phyloP scores from a whole-genome alignment of 768 basidiomycete species.

The Xerocomellus intermedius region DNA sequence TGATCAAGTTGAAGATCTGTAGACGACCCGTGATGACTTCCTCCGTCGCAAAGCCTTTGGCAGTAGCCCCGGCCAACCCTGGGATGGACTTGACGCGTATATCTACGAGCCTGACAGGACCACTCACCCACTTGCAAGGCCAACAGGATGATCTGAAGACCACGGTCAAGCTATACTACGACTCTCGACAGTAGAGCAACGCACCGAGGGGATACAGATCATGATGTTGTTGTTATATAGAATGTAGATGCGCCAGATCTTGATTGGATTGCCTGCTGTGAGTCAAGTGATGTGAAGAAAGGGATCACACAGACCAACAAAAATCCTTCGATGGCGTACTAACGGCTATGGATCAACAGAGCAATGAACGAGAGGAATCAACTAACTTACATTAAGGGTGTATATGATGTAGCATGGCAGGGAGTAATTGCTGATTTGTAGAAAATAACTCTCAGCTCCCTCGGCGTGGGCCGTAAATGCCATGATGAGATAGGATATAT shows the following conservation, averaged over 20 bases:
- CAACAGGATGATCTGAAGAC: slow-evolving; percentile 13
- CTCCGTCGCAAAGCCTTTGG: slow-evolving; percentile 7
- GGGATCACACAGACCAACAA: slow-evolving; percentile 15
- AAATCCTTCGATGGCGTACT: slow-evolving; percentile 18
- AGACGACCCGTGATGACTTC: not conserved
- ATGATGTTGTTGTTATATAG: slow-evolving; percentile 12
- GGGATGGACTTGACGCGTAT: not conserved
- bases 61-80: slow-evolving; percentile 13
- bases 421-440: not conserved
- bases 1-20: slow-evolving; percentile 8
- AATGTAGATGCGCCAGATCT: slow-evolving; percentile 27
- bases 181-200: not conserved
- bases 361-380: not conserved
- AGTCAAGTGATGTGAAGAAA: not conserved
- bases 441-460: slow-evolving; percentile 2
- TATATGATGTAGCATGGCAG: slow-evolving; percentile 18
- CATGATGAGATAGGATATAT: not conserved
- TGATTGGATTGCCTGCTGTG: not conserved
- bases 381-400: slow-evolving; percentile 14
- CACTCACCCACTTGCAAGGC: slow-evolving; percentile 17
- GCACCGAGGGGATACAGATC: slow-evolving; percentile 20
- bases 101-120: not conserved
- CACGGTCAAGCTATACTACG: not conserved
- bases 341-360: not conserved
- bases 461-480: not conserved